Percentiles rank a stretch among this genome's conserved stretches.
phyloP scores from a whole-genome alignment of 2,329 filamentous ascomycete species.

The Stachybotrys chartarum region DNA sequence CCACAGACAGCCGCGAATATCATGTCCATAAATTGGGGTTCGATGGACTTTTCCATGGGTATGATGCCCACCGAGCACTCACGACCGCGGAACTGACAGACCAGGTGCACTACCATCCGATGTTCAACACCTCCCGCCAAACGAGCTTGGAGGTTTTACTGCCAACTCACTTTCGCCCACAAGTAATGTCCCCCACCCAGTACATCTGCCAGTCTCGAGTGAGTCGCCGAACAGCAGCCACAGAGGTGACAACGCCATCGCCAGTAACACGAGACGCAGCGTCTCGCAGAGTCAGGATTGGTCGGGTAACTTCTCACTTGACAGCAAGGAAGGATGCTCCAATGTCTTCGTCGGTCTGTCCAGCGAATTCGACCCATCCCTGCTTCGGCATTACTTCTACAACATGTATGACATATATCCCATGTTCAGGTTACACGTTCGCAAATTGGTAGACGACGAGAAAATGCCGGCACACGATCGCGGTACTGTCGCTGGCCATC shows the following conservation, averaged over 20 bases:
- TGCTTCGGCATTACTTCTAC: conserved; percentile 13
- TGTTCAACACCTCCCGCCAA: neutral
- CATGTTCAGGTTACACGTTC: conserved; percentile 16
- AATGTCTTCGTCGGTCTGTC: conserved; percentile 14
- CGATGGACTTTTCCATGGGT: neutral
- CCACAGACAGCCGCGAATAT: neutral
- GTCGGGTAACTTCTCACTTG: conserved; percentile 6
- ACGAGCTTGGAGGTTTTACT: neutral
- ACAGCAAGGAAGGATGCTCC: conserved; percentile 11
- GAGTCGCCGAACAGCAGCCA: neutral
- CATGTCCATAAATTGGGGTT: neutral
- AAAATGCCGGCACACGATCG: neutral
- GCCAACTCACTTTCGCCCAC: neutral
- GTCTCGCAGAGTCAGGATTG: neutral
- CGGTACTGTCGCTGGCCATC: neutral
- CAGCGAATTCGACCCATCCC: conserved; percentile 15
- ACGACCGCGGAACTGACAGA: neutral
- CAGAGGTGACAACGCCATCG: neutral
- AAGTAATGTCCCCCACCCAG: neutral
- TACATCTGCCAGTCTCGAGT: neutral
- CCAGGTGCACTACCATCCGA: neutral
- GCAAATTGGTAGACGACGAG: conserved; percentile 10
- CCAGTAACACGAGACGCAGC: neutral
- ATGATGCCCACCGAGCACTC: neutral
- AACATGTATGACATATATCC: conserved; percentile 11